Conservation (phyloP, 75 land plant species). For the Pseudotsuga menziesii region DNA sequence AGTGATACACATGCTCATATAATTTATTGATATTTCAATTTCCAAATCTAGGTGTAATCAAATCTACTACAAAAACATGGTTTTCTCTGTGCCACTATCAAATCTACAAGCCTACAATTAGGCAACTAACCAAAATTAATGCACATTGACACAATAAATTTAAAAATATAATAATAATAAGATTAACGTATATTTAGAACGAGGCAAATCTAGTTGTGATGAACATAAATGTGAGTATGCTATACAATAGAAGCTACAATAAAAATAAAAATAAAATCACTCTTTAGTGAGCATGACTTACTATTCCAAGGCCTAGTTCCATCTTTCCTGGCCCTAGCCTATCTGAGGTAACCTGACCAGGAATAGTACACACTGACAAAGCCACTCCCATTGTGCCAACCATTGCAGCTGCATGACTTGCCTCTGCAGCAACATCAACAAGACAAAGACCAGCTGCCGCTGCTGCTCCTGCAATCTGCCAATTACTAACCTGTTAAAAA, state of each 20-base stretch:
- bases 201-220: background rate
- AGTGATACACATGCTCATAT: no score
- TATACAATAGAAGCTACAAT: background rate
- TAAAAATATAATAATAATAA: background rate
- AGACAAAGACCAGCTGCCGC: conserved; percentile 31
- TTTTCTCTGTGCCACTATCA: no score
- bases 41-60: no score
- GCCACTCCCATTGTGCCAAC: conserved; percentile 52
- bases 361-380: conserved; percentile 35
- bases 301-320: conserved; percentile 47
- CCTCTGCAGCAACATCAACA: conserved; percentile 37
- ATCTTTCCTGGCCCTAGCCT: conserved; percentile 40
- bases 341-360: conserved; percentile 38
- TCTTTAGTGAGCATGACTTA: conserved; percentile 13
- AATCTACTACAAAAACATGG: no score
- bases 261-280: background rate
- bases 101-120: no score
- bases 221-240: no score
- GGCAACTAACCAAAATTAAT: no score
- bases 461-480: conserved; percentile 35
- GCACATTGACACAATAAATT: no score
- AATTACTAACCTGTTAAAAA: no score
- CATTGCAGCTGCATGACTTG: conserved; percentile 20
- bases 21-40: no score
- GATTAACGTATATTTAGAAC: background rate